Conservation (phyloP, 306 rosid genomes). For the Neltuma alba region DNA sequence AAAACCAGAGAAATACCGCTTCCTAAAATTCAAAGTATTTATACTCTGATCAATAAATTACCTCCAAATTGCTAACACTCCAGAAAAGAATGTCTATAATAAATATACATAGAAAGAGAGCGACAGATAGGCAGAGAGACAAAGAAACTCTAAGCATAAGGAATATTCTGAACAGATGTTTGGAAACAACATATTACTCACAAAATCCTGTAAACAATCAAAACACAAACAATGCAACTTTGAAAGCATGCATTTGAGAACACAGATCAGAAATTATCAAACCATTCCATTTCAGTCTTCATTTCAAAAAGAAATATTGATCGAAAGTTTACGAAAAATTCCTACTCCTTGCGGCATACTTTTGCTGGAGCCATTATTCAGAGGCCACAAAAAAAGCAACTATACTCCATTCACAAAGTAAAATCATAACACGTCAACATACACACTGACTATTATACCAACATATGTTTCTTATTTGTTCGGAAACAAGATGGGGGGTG, state of each 20-base stretch:
- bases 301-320: too few relatives aligned
- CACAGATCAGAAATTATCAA: too few relatives aligned
- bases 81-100: background rate
- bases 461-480: background rate
- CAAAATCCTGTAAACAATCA: background rate
- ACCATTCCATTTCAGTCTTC: too few relatives aligned
- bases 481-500: background rate
- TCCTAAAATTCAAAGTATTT: background rate
- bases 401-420: background rate
- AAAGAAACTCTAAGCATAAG: background rate
- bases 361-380: background rate
- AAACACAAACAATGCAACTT: background rate
- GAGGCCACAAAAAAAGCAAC: background rate
- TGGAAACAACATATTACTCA: background rate
- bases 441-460: background rate
- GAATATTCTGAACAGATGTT: background rate
- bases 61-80: background rate
- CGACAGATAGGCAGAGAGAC: background rate
- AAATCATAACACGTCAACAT: background rate
- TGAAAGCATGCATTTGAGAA: background rate
- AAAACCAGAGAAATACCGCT: conserved; percentile 18
- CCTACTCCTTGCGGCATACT: background rate
- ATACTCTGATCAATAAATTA: background rate
- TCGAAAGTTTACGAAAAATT: too few relatives aligned
- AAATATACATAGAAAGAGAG: too few relatives aligned